Percentiles rank a stretch among this genome's conserved stretches.
Evolutionary conservation across 2,329 filamentous ascomycete genomes (phyloP).

Genomic region (Penicillium oxalicum): DNA sequence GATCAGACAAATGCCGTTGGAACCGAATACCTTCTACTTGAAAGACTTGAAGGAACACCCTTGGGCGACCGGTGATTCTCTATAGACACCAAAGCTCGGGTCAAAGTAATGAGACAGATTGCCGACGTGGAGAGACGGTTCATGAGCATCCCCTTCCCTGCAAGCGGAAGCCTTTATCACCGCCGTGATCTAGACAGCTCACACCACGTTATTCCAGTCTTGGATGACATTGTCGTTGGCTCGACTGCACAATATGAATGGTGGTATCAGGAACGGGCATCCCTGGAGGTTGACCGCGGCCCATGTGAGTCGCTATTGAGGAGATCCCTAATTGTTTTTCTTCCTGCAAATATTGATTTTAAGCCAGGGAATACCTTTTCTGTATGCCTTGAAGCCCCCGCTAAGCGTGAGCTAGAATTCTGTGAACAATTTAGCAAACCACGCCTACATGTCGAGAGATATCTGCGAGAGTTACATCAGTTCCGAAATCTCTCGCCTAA

Average conservation of each 20-base stretch:
- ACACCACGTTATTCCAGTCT: not conserved
- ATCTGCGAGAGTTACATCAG: conserved; percentile 14
- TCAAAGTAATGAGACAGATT: conserved; percentile 22
- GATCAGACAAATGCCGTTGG: conserved; percentile 19
- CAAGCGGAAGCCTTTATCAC: conserved; percentile 27
- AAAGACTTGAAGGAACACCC: conserved; percentile 22
- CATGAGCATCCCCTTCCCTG: conserved; percentile 21
- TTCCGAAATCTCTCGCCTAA: conserved; percentile 10
- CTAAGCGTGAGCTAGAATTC: conserved; percentile 22
- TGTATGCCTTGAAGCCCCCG: conserved; percentile 16
- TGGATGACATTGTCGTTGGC: conserved; percentile 13
- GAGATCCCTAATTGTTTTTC: conserved; percentile 7
- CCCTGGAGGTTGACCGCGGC: conserved; percentile 19
- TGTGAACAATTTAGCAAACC: conserved; percentile 19
- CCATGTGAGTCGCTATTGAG: conserved; percentile 17
- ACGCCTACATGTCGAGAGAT: conserved; percentile 16
- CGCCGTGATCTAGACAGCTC: conserved; percentile 12
- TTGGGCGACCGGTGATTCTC: conserved; percentile 31
- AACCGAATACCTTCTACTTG: conserved; percentile 22
- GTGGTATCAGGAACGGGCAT: conserved; percentile 22
- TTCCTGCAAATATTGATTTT: conserved; percentile 7
- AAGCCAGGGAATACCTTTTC: conserved; percentile 10
- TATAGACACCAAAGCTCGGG: conserved; percentile 18
- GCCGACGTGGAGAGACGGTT: conserved; percentile 19
- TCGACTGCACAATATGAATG: conserved; percentile 18